phyloP scores from a whole-genome alignment of 2,329 filamentous ascomycete genomes.

The Fusarium brevicatenulatum region DNA sequence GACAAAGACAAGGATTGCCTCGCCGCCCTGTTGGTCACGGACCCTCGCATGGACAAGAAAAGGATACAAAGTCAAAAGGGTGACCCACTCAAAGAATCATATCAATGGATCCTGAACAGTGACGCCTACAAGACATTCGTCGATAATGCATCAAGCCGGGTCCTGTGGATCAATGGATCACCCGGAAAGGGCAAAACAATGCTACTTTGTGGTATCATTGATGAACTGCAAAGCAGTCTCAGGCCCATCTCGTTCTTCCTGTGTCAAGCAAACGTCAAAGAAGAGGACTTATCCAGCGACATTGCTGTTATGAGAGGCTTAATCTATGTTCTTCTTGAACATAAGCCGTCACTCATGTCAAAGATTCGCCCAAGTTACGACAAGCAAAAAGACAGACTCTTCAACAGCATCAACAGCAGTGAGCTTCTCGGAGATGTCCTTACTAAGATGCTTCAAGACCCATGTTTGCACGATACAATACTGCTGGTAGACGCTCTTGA shows the following conservation, averaged over 20 bases:
- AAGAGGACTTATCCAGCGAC: rapidly evolving
- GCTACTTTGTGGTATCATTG: rapidly evolving
- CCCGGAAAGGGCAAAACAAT: background rate
- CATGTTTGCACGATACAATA: rapidly evolving
- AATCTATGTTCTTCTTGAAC: background rate
- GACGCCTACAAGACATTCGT: rapidly evolving
- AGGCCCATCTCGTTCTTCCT: background rate
- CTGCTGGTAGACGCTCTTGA: rapidly evolving
- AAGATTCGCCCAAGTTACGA: rapidly evolving
- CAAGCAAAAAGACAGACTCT: rapidly evolving
- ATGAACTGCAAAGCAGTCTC: rapidly evolving
- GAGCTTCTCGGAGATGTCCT: rapidly evolving
- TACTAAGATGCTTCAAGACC: rapidly evolving
- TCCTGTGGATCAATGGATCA: rapidly evolving
- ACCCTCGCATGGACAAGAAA: background rate
- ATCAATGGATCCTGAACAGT: rapidly evolving
- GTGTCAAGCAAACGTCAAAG: background rate
- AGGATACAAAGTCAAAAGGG: background rate
- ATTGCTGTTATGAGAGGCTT: rapidly evolving
- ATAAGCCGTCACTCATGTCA: rapidly evolving
- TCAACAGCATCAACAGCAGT: background rate
- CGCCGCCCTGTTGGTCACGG: rapidly evolving
- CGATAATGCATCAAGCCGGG: rapidly evolving
- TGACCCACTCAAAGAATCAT: rapidly evolving
- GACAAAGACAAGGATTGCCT: rapidly evolving